phyloP scores from a whole-genome alignment of 306 rosid species.

The Cicer cuneatum region DNA sequence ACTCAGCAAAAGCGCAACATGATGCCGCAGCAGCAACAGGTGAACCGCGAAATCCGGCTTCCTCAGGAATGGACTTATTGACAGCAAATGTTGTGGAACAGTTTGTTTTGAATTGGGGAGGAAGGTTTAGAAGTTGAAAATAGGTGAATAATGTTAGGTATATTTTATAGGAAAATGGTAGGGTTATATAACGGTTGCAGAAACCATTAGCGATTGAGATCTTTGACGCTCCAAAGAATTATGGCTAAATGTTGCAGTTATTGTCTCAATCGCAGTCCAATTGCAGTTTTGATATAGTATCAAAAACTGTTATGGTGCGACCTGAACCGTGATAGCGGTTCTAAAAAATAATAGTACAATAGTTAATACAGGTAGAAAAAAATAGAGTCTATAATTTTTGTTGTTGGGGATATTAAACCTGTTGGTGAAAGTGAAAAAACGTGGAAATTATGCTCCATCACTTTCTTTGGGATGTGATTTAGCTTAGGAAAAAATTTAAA shows the following conservation, averaged over 20 bases:
- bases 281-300: too few species aligned
- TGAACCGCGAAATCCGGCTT: constrained; percentile 62
- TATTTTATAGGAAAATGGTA: not conserved
- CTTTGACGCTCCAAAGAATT: too few species aligned
- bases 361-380: not conserved
- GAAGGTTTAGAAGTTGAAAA: not conserved
- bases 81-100: not conserved
- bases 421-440: too few species aligned
- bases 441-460: not conserved
- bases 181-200: too few species aligned
- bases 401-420: too few species aligned
- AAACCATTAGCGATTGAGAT: too few species aligned
- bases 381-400: too few species aligned
- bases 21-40: constrained; percentile 40
- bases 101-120: not conserved
- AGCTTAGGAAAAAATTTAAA: constrained; percentile 9
- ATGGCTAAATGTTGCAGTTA: too few species aligned
- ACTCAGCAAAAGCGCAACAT: constrained; percentile 51
- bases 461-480: constrained; percentile 2
- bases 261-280: too few species aligned
- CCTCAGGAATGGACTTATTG: constrained; percentile 87
- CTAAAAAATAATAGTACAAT: not conserved
- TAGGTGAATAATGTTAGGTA: not conserved
- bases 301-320: too few species aligned
- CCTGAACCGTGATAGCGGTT: too few species aligned